Evolutionary conservation across 768 basidiomycete species (phyloP), one percentile per base, ranked within the genome.

Genomic region (Trametes cinnabarina): DNA sequence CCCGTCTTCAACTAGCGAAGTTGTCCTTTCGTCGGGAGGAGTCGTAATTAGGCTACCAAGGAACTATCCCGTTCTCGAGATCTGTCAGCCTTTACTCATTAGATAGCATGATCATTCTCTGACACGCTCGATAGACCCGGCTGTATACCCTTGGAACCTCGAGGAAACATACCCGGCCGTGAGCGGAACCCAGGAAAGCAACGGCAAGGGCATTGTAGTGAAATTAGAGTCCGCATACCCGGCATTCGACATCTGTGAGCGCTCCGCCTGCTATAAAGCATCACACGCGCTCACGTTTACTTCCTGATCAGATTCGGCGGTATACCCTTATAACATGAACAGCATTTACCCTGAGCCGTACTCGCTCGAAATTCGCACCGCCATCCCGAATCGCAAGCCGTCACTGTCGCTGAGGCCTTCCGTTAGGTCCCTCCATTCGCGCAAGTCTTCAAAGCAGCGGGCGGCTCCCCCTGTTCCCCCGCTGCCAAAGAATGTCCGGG

Each of bases 281-380:
- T 17, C 7, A 17, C 4, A 11, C 26, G 15, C 1, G 26, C 30
- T 8, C 3, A 9, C 19, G 15, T 25, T 58, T 30, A 55, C 15
- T 41, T 32, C 47, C 23, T 25, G 8, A 12, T 22, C 30, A 68
- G 65, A 68, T 46, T 54, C 64, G 4, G 64, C 67, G 10, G 65
- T 66, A 7, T 68, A 68, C 47, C 65, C 67, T 3, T 37, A 63
- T 49, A 66, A 49, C 47, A 26, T 66, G 55, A 26, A 54, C 6
- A 23, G 42, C 5, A 60, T 66, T 17, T 68, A 68, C 39, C 64
- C 67, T 3, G 26, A 48, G 14, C 43, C 51, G 7, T 32, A 26
- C 14, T 28, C 42, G 11, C 40, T 50, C 20, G 9, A 11, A 5
- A 8, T 43, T 10, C 35, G 46, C 9, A 20, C 40, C 11, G 22